Conservation (phyloP, 306 rosid genomes). For the Malus sieversii region DNA sequence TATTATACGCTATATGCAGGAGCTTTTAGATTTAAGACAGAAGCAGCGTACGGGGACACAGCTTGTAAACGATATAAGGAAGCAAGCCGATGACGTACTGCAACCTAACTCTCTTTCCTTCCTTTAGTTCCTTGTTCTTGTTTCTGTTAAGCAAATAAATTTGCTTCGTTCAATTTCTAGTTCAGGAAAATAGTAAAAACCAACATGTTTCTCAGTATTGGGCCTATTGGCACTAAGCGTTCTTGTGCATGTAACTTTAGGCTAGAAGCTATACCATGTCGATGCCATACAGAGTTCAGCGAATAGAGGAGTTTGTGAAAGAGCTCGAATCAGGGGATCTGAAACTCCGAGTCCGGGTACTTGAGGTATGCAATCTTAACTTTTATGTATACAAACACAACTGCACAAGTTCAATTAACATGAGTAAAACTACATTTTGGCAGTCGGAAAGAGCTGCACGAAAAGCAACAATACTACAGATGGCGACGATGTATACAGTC, state of each 20-base stretch:
- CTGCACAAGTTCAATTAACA: neutral
- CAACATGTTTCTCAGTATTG: neutral
- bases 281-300: slow-evolving; percentile 95
- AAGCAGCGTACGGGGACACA: slow-evolving; percentile 49
- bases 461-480: slow-evolving; percentile 74
- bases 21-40: slow-evolving; percentile 75
- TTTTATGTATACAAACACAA: neutral
- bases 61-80: slow-evolving; percentile 70
- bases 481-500: slow-evolving; percentile 78
- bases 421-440: slow-evolving; percentile 3
- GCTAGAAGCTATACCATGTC: slow-evolving; percentile 77
- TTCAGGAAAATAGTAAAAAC: neutral
- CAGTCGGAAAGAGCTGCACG: slow-evolving; percentile 94
- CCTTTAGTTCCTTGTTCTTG: neutral
- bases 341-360: slow-evolving; percentile 91
- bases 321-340: slow-evolving; percentile 84
- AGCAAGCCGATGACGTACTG: slow-evolving; percentile 78
- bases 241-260: slow-evolving; percentile 28
- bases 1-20: slow-evolving; percentile 36
- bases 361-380: slow-evolving; percentile 46
- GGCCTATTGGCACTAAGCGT: neutral
- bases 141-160: neutral
- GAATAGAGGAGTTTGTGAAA: slow-evolving; percentile 78
- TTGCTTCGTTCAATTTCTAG: neutral
- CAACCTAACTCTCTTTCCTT: slow-evolving; percentile 8